These are phyloP conservation scores for Xylariaceae sp. DNA, from an alignment of 2,329 filamentous ascomycete genomes.

Conservation along the genomic window DNA sequence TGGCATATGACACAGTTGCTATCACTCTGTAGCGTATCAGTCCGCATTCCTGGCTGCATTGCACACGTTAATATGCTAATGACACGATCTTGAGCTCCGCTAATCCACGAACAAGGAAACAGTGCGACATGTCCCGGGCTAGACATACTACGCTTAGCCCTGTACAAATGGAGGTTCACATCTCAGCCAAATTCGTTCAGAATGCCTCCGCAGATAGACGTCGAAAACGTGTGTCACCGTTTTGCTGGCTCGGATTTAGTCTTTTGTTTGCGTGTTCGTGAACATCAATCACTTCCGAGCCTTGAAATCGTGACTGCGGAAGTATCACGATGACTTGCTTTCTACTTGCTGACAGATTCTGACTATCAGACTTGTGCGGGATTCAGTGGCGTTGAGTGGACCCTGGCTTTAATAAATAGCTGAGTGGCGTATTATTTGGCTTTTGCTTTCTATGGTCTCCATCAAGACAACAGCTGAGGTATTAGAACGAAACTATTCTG, in stretches of 20 bases:
- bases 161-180: slow-evolving; percentile 7
- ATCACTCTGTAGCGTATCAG: slow-evolving; percentile 13
- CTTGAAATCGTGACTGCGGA: slow-evolving; percentile 1
- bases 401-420: slow-evolving; percentile 28
- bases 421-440: slow-evolving; percentile 23
- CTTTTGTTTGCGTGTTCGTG: slow-evolving; percentile 20
- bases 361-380: slow-evolving; percentile 4
- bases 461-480: no score
- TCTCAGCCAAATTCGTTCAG: slow-evolving; percentile 13
- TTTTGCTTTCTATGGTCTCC: slow-evolving; percentile 10
- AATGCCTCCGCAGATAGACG: slow-evolving; percentile 14
- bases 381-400: slow-evolving; percentile 16
- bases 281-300: slow-evolving; percentile 19
- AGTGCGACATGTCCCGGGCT: slow-evolving; percentile 14
- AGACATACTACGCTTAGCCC: slow-evolving; percentile 8
- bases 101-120: not conserved
- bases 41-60: slow-evolving; percentile 27
- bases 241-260: slow-evolving; percentile 19
- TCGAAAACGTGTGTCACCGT: slow-evolving; percentile 18
- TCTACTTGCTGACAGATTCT: slow-evolving; percentile 21
- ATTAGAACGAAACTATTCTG: no score
- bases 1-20: slow-evolving; percentile 21
- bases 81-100: slow-evolving; percentile 3
- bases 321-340: slow-evolving; percentile 25
- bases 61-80: slow-evolving; percentile 30